Conservation (phyloP, 345 rosid genomes). For the Dovyalis caffra region DNA sequence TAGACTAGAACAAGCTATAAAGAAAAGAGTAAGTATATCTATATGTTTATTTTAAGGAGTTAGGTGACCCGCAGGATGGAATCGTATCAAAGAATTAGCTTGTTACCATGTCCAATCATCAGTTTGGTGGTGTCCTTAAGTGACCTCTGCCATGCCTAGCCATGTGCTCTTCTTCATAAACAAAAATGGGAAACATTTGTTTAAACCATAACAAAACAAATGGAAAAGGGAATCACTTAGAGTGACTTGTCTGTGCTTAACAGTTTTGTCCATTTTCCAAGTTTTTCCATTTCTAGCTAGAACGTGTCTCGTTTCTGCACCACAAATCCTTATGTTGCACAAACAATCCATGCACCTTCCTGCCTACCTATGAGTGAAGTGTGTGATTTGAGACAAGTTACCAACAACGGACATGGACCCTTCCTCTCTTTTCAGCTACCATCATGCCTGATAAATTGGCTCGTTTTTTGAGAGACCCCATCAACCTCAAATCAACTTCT, state of each 20-base stretch:
- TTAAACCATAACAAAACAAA: neutral
- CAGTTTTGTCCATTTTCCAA: neutral
- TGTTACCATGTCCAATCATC: constrained; percentile 40
- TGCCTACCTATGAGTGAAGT: neutral
- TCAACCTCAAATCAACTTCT: neutral
- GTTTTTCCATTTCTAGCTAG: too few species aligned
- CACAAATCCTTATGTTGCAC: neutral
- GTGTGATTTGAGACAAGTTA: neutral
- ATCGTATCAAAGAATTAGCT: constrained; percentile 10
- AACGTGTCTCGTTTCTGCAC: neutral
- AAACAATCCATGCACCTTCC: constrained; percentile 5
- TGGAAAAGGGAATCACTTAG: neutral
- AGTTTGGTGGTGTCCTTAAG: constrained; percentile 35
- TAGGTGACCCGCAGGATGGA: constrained; percentile 15
- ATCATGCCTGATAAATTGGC: neutral
- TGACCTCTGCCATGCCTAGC: constrained; percentile 24
- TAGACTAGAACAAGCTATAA: neutral
- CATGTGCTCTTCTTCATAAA: constrained; percentile 29
- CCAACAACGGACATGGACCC: constrained; percentile 10
- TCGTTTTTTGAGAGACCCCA: neutral
- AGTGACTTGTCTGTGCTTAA: neutral
- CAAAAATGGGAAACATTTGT: neutral
- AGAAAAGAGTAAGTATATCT: neutral
- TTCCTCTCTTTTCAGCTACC: constrained; percentile 12
- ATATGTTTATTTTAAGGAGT: neutral